Conservation (phyloP, 495 filamentous ascomycete genomes). For the Usnea hakonensis region DNA sequence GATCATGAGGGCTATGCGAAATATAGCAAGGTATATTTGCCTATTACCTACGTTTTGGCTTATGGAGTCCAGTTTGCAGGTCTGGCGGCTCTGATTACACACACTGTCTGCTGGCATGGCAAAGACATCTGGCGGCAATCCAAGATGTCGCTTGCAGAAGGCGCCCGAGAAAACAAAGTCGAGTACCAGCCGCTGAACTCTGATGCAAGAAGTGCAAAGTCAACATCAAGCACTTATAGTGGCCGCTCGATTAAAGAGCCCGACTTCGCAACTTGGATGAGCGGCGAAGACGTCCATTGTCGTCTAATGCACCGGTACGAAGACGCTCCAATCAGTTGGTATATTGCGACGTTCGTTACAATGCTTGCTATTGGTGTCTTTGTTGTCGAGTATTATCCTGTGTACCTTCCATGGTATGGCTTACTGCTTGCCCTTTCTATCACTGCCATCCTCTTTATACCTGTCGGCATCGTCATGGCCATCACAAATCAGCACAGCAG, state of each 20-base stretch:
- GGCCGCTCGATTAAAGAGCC: constrained; percentile 6
- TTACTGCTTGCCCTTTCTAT: constrained; percentile 67
- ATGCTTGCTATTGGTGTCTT: constrained; percentile 73
- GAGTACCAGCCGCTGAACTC: constrained; percentile 23
- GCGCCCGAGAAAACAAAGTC: constrained; percentile 10
- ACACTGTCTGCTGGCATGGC: constrained; percentile 67
- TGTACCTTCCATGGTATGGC: constrained; percentile 71
- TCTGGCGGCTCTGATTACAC: constrained; percentile 61
- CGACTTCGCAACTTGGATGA: constrained; percentile 7
- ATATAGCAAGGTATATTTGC: constrained; percentile 73
- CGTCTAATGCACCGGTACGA: constrained; percentile 66
- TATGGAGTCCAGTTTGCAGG: constrained; percentile 78
- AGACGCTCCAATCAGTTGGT: constrained; percentile 74
- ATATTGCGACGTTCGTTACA: constrained; percentile 56
- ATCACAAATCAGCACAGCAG: constrained; percentile 77
- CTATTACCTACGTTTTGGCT: constrained; percentile 73
- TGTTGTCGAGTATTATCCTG: constrained; percentile 74
- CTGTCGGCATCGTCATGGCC: constrained; percentile 78
- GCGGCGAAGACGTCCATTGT: constrained; percentile 65
- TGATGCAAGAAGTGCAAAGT: not conserved
- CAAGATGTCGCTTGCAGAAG: constrained; percentile 20
- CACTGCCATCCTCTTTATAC: constrained; percentile 64
- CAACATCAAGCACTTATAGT: not conserved
- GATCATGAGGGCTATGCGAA: constrained; percentile 61
- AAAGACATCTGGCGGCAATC: constrained; percentile 65